phyloP scores from a whole-genome alignment of 1,139 yeast species.

The Dujonia santamariae region DNA sequence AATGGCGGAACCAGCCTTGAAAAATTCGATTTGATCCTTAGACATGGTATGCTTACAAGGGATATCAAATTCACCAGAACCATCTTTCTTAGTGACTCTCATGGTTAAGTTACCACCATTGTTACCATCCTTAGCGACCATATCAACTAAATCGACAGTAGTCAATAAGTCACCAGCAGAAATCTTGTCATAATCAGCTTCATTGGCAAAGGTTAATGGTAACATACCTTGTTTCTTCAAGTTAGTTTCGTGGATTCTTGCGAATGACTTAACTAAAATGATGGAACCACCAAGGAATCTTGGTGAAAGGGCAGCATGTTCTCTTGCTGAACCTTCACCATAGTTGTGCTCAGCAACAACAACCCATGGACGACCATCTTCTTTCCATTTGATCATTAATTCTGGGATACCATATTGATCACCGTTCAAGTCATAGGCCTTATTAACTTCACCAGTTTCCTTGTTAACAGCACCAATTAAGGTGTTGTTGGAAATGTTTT shows the following conservation, averaged over 20 bases:
- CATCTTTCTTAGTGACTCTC: constrained; percentile 72
- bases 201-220: constrained; percentile 88
- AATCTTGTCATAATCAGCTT: constrained; percentile 80
- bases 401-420: constrained; percentile 83
- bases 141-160: constrained; percentile 72
- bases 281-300: constrained; percentile 88
- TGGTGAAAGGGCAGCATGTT: constrained; percentile 96
- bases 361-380: constrained; percentile 81
- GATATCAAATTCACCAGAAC: constrained; percentile 60
- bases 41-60: constrained; percentile 94
- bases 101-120: constrained; percentile 79
- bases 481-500: constrained; percentile 92
- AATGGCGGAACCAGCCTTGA: constrained; percentile 96
- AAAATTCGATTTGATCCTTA: constrained; percentile 89
- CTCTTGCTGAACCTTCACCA: constrained; percentile 99
- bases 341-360: constrained; percentile 97
- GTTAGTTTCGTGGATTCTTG: constrained; percentile 83
- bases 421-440: constrained; percentile 86
- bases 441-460: constrained; percentile 94
- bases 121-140: constrained; percentile 78
- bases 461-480: constrained; percentile 95
- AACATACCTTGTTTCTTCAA: constrained; percentile 95
- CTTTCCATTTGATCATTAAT: constrained; percentile 93
- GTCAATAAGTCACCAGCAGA: constrained; percentile 74
- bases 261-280: constrained; percentile 90